Base-by-base conservation (phyloP, 352 stramenopile species). In the Pythium brassicae region DNA sequence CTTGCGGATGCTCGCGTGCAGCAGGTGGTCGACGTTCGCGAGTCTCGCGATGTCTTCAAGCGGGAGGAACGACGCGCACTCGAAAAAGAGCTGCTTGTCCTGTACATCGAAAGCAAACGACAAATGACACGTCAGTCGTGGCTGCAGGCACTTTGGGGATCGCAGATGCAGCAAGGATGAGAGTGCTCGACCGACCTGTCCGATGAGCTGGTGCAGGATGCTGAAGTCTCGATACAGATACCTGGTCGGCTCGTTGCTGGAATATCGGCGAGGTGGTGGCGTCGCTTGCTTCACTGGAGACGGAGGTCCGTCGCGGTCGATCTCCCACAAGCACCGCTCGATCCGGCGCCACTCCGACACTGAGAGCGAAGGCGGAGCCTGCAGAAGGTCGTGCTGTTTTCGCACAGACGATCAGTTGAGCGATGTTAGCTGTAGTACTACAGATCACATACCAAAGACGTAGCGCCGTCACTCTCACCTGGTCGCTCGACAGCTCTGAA, bases 321-420 rank as follows among this genome's bases (percentile, higher is more conserved):
- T 67, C 32, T 83, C 66, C 79, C 79, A 88, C 34, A 90, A 57
- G 37, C 66, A 75, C 3, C 69, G 58, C 57, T 90, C 77, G 27
- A 90, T 76, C 3, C 59, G 61, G n/a, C 63, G 27, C 79, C 79
- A 88, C 54, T 87, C 73, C 22, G 25, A 52, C 12, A 50, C n/a
- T 19, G 66, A 63, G 45, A 71, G 59, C 1, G 65, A 61, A 11
- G 23, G 62, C 15, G 35, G 29, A 8, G 25, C 47, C 10, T 25
- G 43, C 12, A 27, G 26, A 15, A 61, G 47, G 34, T 45, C 50
- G 46, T 51, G 3, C 46, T 50, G 34, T 19, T 50, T 12, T 34
- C 17, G 37, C 15, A 4, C 20, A 12, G 48, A 51, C 25, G 12
- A 39, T 12, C 11, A 17, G 25, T 2, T 39, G 25, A 25, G 46